Conservation (phyloP, 768 basidiomycete genomes). For the Mycena rebaudengoi region DNA sequence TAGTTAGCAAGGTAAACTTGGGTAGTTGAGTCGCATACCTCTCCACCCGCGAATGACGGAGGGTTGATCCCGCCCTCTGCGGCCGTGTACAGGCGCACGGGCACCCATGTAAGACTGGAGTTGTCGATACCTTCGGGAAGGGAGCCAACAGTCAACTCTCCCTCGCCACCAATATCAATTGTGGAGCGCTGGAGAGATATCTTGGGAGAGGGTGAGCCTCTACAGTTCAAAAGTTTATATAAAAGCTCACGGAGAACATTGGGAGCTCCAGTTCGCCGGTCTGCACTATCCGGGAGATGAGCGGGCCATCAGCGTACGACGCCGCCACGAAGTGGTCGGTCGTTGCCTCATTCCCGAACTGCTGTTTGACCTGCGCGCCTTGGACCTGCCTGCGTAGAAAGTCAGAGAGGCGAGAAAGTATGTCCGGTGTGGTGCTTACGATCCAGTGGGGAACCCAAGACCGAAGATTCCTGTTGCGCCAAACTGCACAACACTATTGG, state of each 20-base stretch:
- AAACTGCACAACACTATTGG: slow-evolving; percentile 62
- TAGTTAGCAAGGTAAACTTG: background rate
- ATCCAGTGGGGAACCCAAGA: slow-evolving; percentile 71
- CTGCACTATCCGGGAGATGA: slow-evolving; percentile 56
- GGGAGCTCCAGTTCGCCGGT: slow-evolving; percentile 51
- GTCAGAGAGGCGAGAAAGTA: slow-evolving; percentile 1
- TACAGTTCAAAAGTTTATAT: background rate
- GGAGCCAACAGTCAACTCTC: slow-evolving; percentile 68
- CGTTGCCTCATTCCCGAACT: slow-evolving; percentile 26
- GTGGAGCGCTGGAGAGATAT: slow-evolving; percentile 67
- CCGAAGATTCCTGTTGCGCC: slow-evolving; percentile 72
- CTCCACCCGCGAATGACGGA: slow-evolving; percentile 62
- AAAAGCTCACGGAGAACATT: slow-evolving; percentile 54
- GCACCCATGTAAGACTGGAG: slow-evolving; percentile 72
- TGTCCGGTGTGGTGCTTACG: slow-evolving; percentile 51
- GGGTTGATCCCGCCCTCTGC: slow-evolving; percentile 64
- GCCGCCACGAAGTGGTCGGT: slow-evolving; percentile 48
- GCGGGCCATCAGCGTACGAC: slow-evolving; percentile 50
- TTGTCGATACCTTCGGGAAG: slow-evolving; percentile 64
- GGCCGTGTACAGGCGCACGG: slow-evolving; percentile 62
- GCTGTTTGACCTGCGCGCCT: slow-evolving; percentile 35
- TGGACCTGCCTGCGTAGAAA: slow-evolving; percentile 47
- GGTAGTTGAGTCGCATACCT: slow-evolving; percentile 60
- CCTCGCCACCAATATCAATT: slow-evolving; percentile 64
- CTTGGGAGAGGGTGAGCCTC: slow-evolving; percentile 27